Conservation (phyloP, 2,329 filamentous ascomycete species). For the Metarhizium brunneum region DNA sequence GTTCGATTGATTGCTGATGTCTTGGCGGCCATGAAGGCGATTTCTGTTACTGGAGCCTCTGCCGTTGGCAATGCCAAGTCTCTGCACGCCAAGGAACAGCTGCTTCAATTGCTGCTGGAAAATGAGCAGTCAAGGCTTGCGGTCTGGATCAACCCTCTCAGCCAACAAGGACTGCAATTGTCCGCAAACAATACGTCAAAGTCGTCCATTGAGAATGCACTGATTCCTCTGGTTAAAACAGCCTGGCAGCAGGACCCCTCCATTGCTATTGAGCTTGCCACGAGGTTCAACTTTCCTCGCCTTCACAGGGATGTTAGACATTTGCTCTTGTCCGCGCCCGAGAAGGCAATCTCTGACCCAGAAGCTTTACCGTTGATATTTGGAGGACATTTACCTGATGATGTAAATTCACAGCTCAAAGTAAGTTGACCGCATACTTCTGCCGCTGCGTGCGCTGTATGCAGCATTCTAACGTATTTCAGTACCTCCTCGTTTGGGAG, state of each 20-base stretch:
- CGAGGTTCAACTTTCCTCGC: slow-evolving; percentile 67
- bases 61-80: slow-evolving; percentile 49
- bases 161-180: slow-evolving; percentile 37
- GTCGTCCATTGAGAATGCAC: slow-evolving; percentile 30
- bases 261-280: slow-evolving; percentile 76
- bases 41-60: slow-evolving; percentile 49
- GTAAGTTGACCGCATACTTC: slow-evolving; percentile 30
- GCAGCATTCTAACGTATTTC: slow-evolving; percentile 10
- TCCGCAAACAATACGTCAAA: slow-evolving; percentile 32
- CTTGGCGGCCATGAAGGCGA: slow-evolving; percentile 52
- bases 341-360: slow-evolving; percentile 71
- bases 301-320: slow-evolving; percentile 69
- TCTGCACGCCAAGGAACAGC: slow-evolving; percentile 68
- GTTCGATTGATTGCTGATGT: slow-evolving; percentile 73
- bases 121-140: slow-evolving; percentile 75
- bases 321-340: slow-evolving; percentile 72
- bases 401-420: slow-evolving; percentile 75
- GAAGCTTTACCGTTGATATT: slow-evolving; percentile 78
- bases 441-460: not conserved
- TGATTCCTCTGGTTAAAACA: slow-evolving; percentile 60
- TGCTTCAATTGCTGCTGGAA: slow-evolving; percentile 72
- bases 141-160: slow-evolving; percentile 84
- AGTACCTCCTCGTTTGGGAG: slow-evolving; percentile 90
- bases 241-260: slow-evolving; percentile 83
- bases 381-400: slow-evolving; percentile 63